Conservation (phyloP, 768 basidiomycete species). For the Termitomyces sp. region DNA sequence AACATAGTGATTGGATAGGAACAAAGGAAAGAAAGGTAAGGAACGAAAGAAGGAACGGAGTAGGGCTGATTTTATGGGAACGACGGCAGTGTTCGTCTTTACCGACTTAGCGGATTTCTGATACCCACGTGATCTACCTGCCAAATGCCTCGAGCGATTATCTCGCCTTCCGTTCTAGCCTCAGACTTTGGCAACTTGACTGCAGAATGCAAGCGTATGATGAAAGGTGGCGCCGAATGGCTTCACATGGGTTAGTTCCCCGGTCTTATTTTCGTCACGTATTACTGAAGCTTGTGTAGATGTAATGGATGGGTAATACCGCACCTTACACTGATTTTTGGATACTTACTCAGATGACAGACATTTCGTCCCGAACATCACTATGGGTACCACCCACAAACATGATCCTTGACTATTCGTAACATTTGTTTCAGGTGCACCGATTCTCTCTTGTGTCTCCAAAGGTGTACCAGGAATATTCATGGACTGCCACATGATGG, state of each 20-base stretch:
- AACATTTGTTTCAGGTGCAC: conserved; percentile 53
- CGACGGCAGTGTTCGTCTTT: conserved; percentile 1
- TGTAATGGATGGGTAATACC: conserved; percentile 89
- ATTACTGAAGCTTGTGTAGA: conserved; percentile 40
- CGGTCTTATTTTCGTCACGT: not conserved
- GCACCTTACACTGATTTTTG: conserved; percentile 5
- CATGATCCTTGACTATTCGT: not conserved
- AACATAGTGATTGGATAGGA: conserved; percentile 29
- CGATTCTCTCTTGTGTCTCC: conserved; percentile 77
- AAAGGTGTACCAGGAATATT: conserved; percentile 91
- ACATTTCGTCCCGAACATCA: conserved; percentile 98
- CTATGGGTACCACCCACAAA: conserved; percentile 61
- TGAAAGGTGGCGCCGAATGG: conserved; percentile 94
- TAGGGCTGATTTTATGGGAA: not conserved
- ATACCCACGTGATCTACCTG: not conserved
- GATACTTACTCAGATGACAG: conserved; percentile 33
- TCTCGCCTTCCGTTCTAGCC: conserved; percentile 95
- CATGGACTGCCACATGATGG: conserved; percentile 99
- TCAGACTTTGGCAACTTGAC: conserved; percentile 95
- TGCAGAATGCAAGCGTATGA: conserved; percentile 96
- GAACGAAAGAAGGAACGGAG: conserved; percentile 9
- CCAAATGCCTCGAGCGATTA: conserved; percentile 82
- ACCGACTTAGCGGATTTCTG: too few species aligned
- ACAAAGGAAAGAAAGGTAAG: not conserved
- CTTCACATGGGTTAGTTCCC: conserved; percentile 81